A percentile compares a stretch with the other conserved stretches of the same genome.
These are phyloP conservation scores for Pseudonitzschia multiseries DNA, from an alignment of 108 stramenopile genomes.

Conservation along the genomic window DNA sequence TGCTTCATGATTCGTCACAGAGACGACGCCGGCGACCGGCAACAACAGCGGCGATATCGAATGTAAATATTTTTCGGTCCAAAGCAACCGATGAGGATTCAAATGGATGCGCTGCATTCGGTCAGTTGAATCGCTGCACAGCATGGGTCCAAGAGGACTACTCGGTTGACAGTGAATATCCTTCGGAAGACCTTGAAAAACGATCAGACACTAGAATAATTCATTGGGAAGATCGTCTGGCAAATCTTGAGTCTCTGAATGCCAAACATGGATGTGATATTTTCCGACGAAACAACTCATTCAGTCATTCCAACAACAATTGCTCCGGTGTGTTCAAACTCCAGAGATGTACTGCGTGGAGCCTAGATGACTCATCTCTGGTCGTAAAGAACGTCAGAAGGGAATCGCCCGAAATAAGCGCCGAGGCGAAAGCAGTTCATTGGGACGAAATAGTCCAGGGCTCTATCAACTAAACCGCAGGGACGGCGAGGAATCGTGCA, in stretches of 20 bases:
- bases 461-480: background rate
- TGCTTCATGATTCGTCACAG: conserved; percentile 10
- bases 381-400: background rate
- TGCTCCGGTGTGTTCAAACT: conserved; percentile 9
- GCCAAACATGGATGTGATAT: conserved; percentile 4
- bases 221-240: conserved; percentile 28
- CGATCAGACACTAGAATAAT: conserved; percentile 2
- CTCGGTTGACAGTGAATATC: conserved; percentile 5
- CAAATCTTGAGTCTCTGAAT: background rate
- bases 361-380: conserved; percentile 13
- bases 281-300: background rate
- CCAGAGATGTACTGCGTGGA: conserved; percentile 27
- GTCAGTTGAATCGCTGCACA: conserved; percentile 25
- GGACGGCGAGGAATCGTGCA: background rate
- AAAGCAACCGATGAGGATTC: background rate
- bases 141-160: conserved; percentile 28
- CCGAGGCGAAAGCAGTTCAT: conserved; percentile 11
- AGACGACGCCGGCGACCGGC: background rate
- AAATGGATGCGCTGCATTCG: conserved; percentile 12
- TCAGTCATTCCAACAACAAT: background rate
- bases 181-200: background rate
- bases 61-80: conserved; percentile 20
- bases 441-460: conserved; percentile 27
- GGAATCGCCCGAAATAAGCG: background rate
- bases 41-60: background rate